Base-by-base conservation (phyloP, 2,329 filamentous ascomycete species). In the Pseudogymnoascus sp. region DNA sequence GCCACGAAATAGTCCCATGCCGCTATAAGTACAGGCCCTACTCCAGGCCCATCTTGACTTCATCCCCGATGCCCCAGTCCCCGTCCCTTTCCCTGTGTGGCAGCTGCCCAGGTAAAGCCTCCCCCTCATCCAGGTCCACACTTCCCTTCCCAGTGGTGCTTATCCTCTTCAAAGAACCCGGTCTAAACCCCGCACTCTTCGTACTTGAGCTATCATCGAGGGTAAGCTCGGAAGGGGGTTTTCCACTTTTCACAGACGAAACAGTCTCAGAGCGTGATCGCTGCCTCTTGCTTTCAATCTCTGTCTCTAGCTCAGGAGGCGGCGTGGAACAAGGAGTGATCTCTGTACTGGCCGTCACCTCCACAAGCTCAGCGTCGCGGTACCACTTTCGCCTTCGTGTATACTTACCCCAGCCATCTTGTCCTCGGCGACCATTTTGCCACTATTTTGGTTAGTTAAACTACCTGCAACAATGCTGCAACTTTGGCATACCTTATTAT, bases 301-400 rank as follows among this genome's bases (percentile, higher is more conserved):
- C 42, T 28, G 16, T 40, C n/a, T 38, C 59, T 40, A 42, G 59
- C 36, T 60, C 59, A 18, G 62, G n/a, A 42, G 40, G 6, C 61
- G 42, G 78, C 75, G 46, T 78, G 71, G 46, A 78, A 75, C 28
- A 76, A 71, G 59, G 78, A 76, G 31, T 78, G 73, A 65, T 80
- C 78, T 60, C 78, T 71, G 65, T 77, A 74, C 18, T 78, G 71
- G 42, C 76, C 73, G 70, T 68, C 6, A 88, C 78, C 72, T 99
- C 95, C 36, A 97, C 91, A 3, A 99, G 84, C 77, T 99, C 95
- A 8, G 95, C 95, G 72, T 97, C 95, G 40, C 95, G 89, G 72
- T 91, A 95, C 95, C 95, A 99, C 77, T 97, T 97, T 66, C 95
- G 81, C 21, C 95, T 86, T 12, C 95, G 85, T 0, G 95, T 99